These are phyloP conservation scores for Knoxia roxburghii DNA, from an alignment of 257 asterid genomes.

Conservation along the genomic window DNA sequence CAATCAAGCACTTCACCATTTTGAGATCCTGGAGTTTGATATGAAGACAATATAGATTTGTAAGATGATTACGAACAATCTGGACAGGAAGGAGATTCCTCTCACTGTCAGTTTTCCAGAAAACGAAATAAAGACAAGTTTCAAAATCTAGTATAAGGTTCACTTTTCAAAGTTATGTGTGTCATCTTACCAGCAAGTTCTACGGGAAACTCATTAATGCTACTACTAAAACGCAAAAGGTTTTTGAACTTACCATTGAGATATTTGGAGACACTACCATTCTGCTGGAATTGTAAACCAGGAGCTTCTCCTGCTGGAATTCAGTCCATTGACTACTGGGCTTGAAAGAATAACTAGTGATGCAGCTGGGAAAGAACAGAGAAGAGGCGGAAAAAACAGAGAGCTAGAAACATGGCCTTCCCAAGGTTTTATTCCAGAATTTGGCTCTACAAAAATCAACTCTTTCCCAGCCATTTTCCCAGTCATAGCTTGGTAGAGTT, in stretches of 20 bases:
- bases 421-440: conserved; percentile 29
- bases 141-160: no score
- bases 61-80: not conserved
- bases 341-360: conserved; percentile 44
- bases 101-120: not conserved
- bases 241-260: conserved; percentile 47
- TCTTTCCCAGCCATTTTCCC: no score
- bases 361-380: conserved; percentile 33
- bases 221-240: no score
- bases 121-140: no score
- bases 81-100: no score
- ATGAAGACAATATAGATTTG: no score
- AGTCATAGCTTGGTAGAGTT: not conserved
- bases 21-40: conserved; percentile 32
- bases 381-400: no score
- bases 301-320: conserved; percentile 67
- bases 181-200: no score
- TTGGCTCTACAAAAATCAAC: conserved; percentile 34
- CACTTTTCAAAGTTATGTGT: no score
- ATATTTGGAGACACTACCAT: conserved; percentile 57
- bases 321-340: conserved; percentile 47
- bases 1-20: conserved; percentile 36
- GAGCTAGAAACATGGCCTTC: no score
- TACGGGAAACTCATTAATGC: no score
- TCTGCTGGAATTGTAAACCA: conserved; percentile 62